A percentile compares a stretch with the other conserved stretches of the same genome.
These are phyloP conservation scores for Coniochaeta sp. DNA, from an alignment of 2,329 filamentous ascomycete species.

Conservation along the genomic window DNA sequence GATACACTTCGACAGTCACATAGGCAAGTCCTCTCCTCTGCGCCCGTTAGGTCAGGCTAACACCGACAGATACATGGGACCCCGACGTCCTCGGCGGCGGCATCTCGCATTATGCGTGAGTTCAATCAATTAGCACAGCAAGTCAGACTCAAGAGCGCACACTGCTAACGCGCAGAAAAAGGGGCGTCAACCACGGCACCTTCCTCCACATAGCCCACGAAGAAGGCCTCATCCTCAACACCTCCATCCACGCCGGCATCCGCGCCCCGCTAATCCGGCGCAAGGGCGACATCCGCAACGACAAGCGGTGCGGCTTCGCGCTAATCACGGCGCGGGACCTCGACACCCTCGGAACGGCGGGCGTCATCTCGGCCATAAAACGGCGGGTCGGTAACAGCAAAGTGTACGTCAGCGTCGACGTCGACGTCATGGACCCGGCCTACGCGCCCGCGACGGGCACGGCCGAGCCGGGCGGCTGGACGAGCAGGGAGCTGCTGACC, in stretches of 20 bases:
- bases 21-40: constrained; percentile 48
- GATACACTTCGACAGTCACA: constrained; percentile 60
- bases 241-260: constrained; percentile 56
- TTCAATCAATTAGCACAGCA: no score
- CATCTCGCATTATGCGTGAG: constrained; percentile 52
- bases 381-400: constrained; percentile 41
- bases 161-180: not conserved
- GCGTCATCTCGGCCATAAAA: constrained; percentile 58
- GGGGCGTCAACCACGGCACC: constrained; percentile 52
- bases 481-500: constrained; percentile 66
- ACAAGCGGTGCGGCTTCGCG: constrained; percentile 51
- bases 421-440: constrained; percentile 71
- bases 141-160: no score
- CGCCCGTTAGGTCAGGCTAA: constrained; percentile 24
- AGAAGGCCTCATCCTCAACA: constrained; percentile 51
- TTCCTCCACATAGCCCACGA: constrained; percentile 57
- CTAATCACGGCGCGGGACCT: constrained; percentile 58
- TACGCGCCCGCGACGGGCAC: constrained; percentile 62
- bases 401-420: constrained; percentile 70
- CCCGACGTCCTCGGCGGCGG: constrained; percentile 52
- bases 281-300: constrained; percentile 46
- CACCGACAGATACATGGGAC: constrained; percentile 59
- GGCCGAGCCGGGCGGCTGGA: constrained; percentile 75
- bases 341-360: constrained; percentile 60
- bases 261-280: constrained; percentile 42